Conservation (phyloP, 306 rosid species). For the Pyrus betulifolia region DNA sequence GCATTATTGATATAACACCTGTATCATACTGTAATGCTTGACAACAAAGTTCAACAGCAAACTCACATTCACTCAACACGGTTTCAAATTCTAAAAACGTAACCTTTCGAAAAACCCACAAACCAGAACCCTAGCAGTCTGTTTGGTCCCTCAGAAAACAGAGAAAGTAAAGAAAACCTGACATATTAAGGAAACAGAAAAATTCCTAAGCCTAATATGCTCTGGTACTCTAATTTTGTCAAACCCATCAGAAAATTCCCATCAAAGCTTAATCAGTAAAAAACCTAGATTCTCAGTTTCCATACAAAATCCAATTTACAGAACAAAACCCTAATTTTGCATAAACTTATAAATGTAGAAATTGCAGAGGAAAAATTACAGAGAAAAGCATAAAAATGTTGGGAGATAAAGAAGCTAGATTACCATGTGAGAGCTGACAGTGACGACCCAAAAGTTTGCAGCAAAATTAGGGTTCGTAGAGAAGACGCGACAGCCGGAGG, state of each 20-base stretch:
- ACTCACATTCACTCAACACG: background rate
- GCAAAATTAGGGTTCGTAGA: background rate
- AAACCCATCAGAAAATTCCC: background rate
- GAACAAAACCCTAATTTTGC: slow-evolving; percentile 1
- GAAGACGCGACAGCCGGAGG: background rate
- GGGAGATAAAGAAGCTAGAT: background rate
- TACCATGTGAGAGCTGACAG: slow-evolving; percentile 23
- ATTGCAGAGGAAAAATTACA: background rate
- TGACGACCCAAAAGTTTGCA: background rate
- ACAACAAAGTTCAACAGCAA: background rate
- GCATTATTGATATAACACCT: background rate
- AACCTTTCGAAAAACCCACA: background rate
- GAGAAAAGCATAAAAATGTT: background rate
- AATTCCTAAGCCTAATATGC: background rate
- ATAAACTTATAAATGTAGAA: background rate
- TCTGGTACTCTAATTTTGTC: background rate
- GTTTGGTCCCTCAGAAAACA: background rate
- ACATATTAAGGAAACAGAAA: background rate
- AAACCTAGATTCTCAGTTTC: background rate
- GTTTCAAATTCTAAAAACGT: background rate
- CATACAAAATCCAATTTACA: background rate
- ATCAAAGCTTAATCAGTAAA: background rate
- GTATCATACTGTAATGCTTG: background rate
- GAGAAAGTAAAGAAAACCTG: background rate
- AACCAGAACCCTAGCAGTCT: background rate